Conservation (phyloP, 495 filamentous ascomycete species). For the Astrocystis sublimbata region DNA sequence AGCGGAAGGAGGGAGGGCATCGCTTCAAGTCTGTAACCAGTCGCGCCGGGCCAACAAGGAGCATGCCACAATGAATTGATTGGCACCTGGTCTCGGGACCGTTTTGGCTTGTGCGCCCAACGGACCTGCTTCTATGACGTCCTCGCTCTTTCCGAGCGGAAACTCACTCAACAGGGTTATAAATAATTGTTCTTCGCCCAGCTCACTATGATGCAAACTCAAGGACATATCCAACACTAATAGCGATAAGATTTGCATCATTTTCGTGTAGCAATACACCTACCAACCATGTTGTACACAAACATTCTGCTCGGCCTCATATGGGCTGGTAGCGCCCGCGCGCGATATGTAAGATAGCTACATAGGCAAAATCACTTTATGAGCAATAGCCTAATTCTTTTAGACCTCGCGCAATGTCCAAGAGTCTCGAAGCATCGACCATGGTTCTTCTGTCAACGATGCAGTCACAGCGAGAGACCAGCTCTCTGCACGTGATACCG, state of each 20-base stretch:
- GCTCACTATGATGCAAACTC: no score
- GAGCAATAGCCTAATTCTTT: not conserved
- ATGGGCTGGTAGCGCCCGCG: not conserved
- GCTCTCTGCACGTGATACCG: conserved; percentile 5
- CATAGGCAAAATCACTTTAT: not conserved
- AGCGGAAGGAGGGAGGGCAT: not conserved
- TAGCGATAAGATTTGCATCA: not conserved
- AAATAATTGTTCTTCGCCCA: no score
- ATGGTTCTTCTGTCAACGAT: not conserved
- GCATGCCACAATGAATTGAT: not conserved
- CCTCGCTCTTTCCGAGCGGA: not conserved
- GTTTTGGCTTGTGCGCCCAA: not conserved
- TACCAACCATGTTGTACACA: not conserved
- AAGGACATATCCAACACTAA: no score
- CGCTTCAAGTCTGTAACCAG: not conserved
- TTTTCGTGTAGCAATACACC: not conserved
- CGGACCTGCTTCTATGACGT: not conserved
- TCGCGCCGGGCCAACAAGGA: not conserved
- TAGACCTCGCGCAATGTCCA: not conserved
- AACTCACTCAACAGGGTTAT: no score
- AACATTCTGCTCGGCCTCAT: not conserved
- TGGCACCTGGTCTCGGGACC: not conserved
- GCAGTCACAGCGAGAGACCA: not conserved
- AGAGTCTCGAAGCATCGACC: not conserved
- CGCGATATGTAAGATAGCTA: conserved; percentile 4